Evolutionary conservation across 1,139 yeast genomes (phyloP), one percentile per base, ranked within the genome.

Genomic region (Debaryomycetaceae sp.): DNA sequence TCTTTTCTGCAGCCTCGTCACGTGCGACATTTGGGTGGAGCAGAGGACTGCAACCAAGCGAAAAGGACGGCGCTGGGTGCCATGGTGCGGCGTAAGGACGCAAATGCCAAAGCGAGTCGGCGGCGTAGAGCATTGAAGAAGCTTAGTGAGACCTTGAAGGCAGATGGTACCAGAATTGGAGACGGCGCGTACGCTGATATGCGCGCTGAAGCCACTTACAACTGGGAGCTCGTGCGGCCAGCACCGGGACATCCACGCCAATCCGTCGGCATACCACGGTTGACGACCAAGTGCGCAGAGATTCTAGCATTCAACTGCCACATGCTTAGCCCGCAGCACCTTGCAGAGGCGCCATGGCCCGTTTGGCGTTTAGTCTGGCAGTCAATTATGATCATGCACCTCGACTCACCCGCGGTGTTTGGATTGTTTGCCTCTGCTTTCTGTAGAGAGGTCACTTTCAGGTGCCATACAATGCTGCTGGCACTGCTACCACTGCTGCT

Each of bases 341-440:
- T 65, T 15, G n/a, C n/a, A n/a, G 48, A 47, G 8, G 34, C 40
- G 15, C n/a, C n/a, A n/a, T 51, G 56, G 56, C 33, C 48, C 3
- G 49, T 61, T 34, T 53, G 67, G 55, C 42, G 34, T 18, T 26
- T 40, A 17, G 61, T 66, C 2, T 66, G 73, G 73, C 43, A 45
- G 4, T 30, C 39, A 16, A 48, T 65, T 3, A 35, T 62, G 16
- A 31, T 31, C 5, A 27, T 44, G 11, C 47, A 54, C 22, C 49
- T 48, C 19, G 73, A 66, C 38, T 53, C 61, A 19, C 49, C 63
- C 5, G 42, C 44, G 2, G 42, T 51, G 2, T 64, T 58, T 35
- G 37, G 43, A 1, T 36, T 51, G 13, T 66, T 66, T 46, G 58
- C 61, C 1, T 31, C 44, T 2, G 36, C 34, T 14, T 56, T 59